Evolutionary conservation across 257 asterid species (phyloP), one percentile per base, ranked within the genome.

Genomic region (Lycium ferocissimum): DNA sequence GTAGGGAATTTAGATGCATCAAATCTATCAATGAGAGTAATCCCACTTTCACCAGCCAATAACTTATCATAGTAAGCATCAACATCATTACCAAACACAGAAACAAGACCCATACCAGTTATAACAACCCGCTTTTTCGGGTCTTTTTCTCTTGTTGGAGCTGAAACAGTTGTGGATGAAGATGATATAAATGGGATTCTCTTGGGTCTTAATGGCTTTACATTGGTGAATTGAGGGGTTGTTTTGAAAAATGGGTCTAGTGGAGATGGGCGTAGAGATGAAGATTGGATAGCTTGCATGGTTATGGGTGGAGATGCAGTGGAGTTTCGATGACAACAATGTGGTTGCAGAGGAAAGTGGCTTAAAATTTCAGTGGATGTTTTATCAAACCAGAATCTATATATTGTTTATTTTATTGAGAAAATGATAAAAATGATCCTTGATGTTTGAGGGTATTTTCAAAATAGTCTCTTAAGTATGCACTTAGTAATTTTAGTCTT

Each of bases 1-100:
- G 94, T 91, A 10, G 94, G 94, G 62, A 91, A 91, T 49, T 91
- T 91, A 45, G 92, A 88, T 15, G 94, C 94, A 62, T 91, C 94
- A 66, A 91, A 91, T 15, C 94, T 87, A 84, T 91, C 92, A 83
- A 91, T 91, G 17, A 61, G 72, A 62, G 90, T 86, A 85, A 91
- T 88, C 83, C 94, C 94, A 67, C 94, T 91, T 86, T 89, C 92
- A 9, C 94, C 94, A 9, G 90, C 84, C 5, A 91, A 90, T 37
- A 91, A 54, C 78, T 88, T 91, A 12, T 91, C 92, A 75, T 89
- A 91, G 70, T 88, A 91, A n/a, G 83, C 83, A 79, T 91, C 89
- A 10, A 86, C 91, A 37, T 91, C 91, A 54, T 91, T 91, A n/a
- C 94, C 94, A 69, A 91, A 91, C 22, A 91, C 94, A 22, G 92